Evolutionary conservation across 352 stramenopile genomes (phyloP), one percentile per base, ranked within the genome.

Genomic region (Plasmopara muralis): DNA sequence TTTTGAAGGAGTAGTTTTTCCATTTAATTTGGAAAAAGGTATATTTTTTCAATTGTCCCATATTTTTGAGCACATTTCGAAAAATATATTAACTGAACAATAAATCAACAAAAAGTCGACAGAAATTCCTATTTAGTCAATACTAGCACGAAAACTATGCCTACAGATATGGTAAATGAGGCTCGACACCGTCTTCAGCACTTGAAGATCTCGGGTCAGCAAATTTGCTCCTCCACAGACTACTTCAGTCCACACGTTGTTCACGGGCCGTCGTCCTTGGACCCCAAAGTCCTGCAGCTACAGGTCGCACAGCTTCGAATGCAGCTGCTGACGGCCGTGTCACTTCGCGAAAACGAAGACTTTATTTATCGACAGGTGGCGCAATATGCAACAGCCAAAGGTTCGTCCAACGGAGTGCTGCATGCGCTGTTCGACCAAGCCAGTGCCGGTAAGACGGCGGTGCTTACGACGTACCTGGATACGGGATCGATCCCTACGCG

Each of bases 381-480:
- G 57, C 37, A 55, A 38, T 90, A 76, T 55, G 72, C 69, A 43
- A 65, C 71, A 12, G 80, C 83, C 25, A 93, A 93, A 43, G 74
- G 80, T 46, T 76, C 69, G 5, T 77, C 78, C 18, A 89, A 89
- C 46, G 80, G 74, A 0, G 77, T 91, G 16, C 64, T 91, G 5
- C 77, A 88, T 54, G 68, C 74, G 30, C 65, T 93, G 9, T 93
- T 93, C 53, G 79, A 87, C 59, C 80, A 87, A 45, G 74, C 68
- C 8, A 86, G 68, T 38, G 45, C 53, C 28, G 78, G 68, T 18
- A 90, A 91, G 55, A 57, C 62, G 31, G 59, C 66, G 6, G 75
- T 72, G 34, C 50, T 93, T 5, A 67, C 59, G 37, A 50, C 67
- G 15, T 93, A 77, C 64, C 48, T 83, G 43, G 73, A 87, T n/a